Evolutionary conservation across 371 early-diverging fungal species (phyloP), one percentile per base, ranked within the genome.

Genomic region (Coemansia sp.): DNA sequence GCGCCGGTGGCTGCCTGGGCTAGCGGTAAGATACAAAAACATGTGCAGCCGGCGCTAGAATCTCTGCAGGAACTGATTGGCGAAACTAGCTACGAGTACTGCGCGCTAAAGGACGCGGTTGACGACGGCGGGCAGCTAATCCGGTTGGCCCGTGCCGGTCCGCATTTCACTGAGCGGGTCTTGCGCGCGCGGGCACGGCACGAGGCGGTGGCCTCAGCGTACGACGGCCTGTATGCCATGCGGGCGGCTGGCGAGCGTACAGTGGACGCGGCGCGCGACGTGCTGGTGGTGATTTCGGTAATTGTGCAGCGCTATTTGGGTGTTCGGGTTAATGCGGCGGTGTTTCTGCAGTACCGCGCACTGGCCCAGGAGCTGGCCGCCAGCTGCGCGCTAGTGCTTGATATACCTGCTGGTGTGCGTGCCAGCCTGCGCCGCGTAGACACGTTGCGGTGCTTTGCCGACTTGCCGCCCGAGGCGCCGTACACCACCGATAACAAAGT

Each of bases 391-490:
- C 66, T 69, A 67, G 61, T 81, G 34, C 67, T 78, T 1, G 40
- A 54, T 8, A 12, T 62, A 5, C 64, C 66, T 8, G 48, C 18
- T 4, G 34, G 29, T 11, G 49, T 54, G 24, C n/a, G 42, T 5
- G 47, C 12, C 32, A 54, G 53, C 44, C 18, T 32, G 14, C 39
- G 34, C 29, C 33, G 38, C 11, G 76, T 81, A 32, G 80, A 77
- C 37, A 72, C 76, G 29, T 82, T 87, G 66, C 77, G 84, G 65
- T 86, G 85, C 49, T 88, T 86, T 64, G 77, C 80, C 5, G 76
- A 81, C 9, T 61, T 89, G 24, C 75, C 78, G 39, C 33, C 64
- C 53, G 55, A 74, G 60, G 64, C 31, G 49, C 67, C 46, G 60
- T 69, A 54, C 40, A 36, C 55, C 18, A 46, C 31, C 12, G 48